Evolutionary conservation across 2,329 filamentous ascomycete species (phyloP), one percentile per base, ranked within the genome.

Genomic region (Cercospora sp.): DNA sequence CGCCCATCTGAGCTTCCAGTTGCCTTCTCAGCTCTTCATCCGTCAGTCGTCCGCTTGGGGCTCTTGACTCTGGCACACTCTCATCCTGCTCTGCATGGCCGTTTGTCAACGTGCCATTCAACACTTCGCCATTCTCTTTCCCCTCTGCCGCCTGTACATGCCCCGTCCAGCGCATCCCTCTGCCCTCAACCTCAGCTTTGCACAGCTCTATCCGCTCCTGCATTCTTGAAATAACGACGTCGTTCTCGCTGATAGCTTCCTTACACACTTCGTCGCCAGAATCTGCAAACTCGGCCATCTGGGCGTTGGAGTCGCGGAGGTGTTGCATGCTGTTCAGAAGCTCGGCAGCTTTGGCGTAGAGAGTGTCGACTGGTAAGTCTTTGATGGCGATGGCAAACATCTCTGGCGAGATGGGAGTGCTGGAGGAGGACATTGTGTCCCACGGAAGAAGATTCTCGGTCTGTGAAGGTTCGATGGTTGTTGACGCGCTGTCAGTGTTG

Each of bases 271-370:
- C 68, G 64, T 94, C 91, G 16, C 88, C 85, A 26, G 82, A 80
- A 58, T 88, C 84, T 66, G 90, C 89, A 74, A 87, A 93, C 37
- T 90, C 90, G 65, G 85, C 83, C 67, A 93, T 88, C 78, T 93
- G 88, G 71, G 86, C 85, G 81, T 93, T 94, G 71, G 89, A 91
- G 78, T 89, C 88, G 75, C 89, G 86, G 28, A 94, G 88, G 79
- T 94, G 90, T 26, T 86, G 85, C 76, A 93, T 89, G 74, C 85
- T 88, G 85, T 93, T 93, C 77, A 87, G 88, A 70, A 94, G 85
- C 79, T 94, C 91, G 76, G 90, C 86, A 68, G 90, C 87, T 80
- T 93, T 93, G 79, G 90, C 84, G 80, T 91, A 89, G 6, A 94
- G 88, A 66, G 85, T 85, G 70, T 86, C 84, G 72, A 89, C 78